A percentile compares a stretch with the other conserved stretches of the same genome.
phyloP scores from a whole-genome alignment of 768 basidiomycete species.

The Agrocybe chaxingu region DNA sequence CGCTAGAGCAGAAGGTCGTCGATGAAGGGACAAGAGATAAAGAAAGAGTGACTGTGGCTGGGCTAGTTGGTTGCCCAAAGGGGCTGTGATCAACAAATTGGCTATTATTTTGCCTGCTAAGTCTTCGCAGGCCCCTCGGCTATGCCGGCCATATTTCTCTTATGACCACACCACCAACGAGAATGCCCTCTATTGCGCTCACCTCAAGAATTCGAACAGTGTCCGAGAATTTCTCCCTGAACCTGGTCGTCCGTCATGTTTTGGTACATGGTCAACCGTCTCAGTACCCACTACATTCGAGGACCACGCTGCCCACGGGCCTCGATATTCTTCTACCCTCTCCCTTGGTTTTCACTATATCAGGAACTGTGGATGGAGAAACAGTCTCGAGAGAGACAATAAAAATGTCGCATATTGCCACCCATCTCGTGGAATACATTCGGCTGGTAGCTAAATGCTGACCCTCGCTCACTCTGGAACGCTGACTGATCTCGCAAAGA shows the following conservation, averaged over 20 bases:
- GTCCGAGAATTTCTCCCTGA: constrained; percentile 40
- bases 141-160: background rate
- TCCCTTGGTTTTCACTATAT: constrained; percentile 48
- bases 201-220: constrained; percentile 39
- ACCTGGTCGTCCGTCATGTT: constrained; percentile 44
- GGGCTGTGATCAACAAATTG: constrained; percentile 21
- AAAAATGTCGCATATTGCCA: constrained; percentile 44
- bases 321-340: constrained; percentile 51
- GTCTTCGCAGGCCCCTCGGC: constrained; percentile 9
- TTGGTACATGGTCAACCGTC: constrained; percentile 30
- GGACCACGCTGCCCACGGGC: constrained; percentile 32
- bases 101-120: constrained; percentile 11
- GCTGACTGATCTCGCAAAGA: constrained; percentile 36
- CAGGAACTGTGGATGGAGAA: constrained; percentile 48
- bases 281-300: constrained; percentile 24
- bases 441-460: constrained; percentile 32
- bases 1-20: constrained; percentile 22
- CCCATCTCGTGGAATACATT: constrained; percentile 49
- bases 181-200: constrained; percentile 29
- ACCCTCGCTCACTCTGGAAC: constrained; percentile 5
- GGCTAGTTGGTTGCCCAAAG: constrained; percentile 22
- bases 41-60: constrained; percentile 25
- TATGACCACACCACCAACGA: background rate
- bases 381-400: constrained; percentile 38
- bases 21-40: constrained; percentile 25